Evolutionary conservation across 2,329 filamentous ascomycete species (phyloP), one percentile per base, ranked within the genome.

Genomic region (Ascochyta lentis): DNA sequence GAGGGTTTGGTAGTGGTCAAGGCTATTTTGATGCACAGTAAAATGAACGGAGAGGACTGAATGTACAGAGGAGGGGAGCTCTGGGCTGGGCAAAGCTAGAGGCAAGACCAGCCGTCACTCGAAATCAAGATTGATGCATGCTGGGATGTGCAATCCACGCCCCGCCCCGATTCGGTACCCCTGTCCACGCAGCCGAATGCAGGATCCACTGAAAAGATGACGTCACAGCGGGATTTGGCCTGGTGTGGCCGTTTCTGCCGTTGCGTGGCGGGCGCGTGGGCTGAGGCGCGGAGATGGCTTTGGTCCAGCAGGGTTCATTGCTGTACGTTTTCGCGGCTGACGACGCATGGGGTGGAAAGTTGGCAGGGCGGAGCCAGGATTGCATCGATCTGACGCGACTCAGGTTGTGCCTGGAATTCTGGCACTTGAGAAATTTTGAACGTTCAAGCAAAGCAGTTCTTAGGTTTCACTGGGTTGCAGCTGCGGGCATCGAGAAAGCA

Each of bases 111-210:
- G 53, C 53, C 53, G 56, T 63, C 59, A 50, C 56, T 54, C 56
- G 65, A 72, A 75, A 75, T 71, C 71, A 75, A 72, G 73, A 75
- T 75, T 75, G 63, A 68, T 56, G 63, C 54, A 65, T 56, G 45
- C 61, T 56, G 53, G 65, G 51, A 61, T 64, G 54, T 49, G 58
- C 59, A 58, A 48, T 55, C 47, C 53, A 41, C 58, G 50, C 51
- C 54, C 47, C 55, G 58, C 51, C 61, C 52, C 37, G 27, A 59
- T 46, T 37, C 29, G 24, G 40, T 31, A 49, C 40, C 58, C 57
- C 37, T 40, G 43, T 39, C 42, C 39, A 37, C 35, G 42, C 44
- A 49, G 35, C 31, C 48, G 48, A 56, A 56, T 6, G 49, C 49
- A 39, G 39, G 48, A 57, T 55, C 53, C 43, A 34, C 48, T 31